A percentile compares a stretch with the other conserved stretches of the same genome.
These are phyloP conservation scores for Eucalyptus polybractea DNA, from an alignment of 345 rosid genomes.

Conservation along the genomic window DNA sequence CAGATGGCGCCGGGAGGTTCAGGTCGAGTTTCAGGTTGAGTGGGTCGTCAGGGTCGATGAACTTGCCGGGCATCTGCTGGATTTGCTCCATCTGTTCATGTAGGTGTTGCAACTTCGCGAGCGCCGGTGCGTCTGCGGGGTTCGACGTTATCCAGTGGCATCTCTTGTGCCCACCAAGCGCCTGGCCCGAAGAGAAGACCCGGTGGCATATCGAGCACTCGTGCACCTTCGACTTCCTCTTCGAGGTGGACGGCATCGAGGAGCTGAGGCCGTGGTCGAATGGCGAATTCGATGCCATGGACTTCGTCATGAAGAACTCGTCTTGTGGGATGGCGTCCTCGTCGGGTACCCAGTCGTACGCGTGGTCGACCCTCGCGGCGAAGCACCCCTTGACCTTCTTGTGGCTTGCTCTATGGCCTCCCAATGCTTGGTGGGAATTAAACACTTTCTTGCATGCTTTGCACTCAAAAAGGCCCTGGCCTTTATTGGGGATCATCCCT, in stretches of 20 bases:
- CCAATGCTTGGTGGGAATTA: slow-evolving; percentile 96
- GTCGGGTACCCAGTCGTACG: slow-evolving; percentile 19
- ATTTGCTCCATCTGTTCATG: slow-evolving; percentile 41
- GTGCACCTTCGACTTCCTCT: slow-evolving; percentile 68
- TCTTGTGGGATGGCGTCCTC: slow-evolving; percentile 36
- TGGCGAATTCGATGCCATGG: slow-evolving; percentile 3
- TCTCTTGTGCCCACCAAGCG: slow-evolving; percentile 93
- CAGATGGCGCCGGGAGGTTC: slow-evolving; percentile 45
- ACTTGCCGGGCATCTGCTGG: slow-evolving; percentile 25
- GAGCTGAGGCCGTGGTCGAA: slow-evolving; percentile 23
- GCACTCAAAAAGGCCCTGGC: slow-evolving; percentile 50
- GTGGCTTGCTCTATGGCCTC: slow-evolving; percentile 99
- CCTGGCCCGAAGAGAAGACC: slow-evolving; percentile 89
- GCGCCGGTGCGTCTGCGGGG: slow-evolving; percentile 32
- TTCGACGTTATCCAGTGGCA: slow-evolving; percentile 96
- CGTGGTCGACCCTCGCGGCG: slow-evolving; percentile 50
- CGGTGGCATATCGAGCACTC: slow-evolving; percentile 94
- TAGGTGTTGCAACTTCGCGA: slow-evolving; percentile 39
- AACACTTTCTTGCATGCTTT: slow-evolving; percentile 97
- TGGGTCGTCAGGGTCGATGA: slow-evolving; percentile 11
- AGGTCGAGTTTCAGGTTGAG: slow-evolving; percentile 55
- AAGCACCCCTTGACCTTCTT: slow-evolving; percentile 98
- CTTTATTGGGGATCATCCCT: slow-evolving; percentile 9
- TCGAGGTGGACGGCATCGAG: slow-evolving; percentile 21
- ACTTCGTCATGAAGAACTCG: slow-evolving; percentile 28